Conservation (phyloP, 129 eudicot species). For the Arctium minus region DNA sequence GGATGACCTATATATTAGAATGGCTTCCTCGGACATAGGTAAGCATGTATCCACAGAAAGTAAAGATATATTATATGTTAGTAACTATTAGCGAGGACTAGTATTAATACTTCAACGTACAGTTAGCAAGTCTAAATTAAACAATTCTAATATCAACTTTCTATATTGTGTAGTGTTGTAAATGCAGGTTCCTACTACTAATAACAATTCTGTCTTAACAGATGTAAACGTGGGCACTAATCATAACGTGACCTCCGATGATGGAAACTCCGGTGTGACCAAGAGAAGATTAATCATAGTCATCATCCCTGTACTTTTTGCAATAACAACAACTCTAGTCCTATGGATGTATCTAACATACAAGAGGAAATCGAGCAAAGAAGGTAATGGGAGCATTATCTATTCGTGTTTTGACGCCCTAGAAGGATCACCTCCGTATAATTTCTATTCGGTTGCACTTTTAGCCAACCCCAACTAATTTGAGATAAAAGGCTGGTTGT, state of each 20-base stretch:
- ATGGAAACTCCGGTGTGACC: not conserved
- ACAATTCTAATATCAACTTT: too few species aligned
- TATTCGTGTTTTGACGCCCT: too few species aligned
- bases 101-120: too few species aligned
- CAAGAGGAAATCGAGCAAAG: not conserved
- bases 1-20: slow-evolving; percentile 27
- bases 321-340: not conserved
- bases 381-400: not conserved
- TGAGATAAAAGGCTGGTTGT: too few species aligned
- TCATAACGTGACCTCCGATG: too few species aligned
- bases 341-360: not conserved
- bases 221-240: not conserved
- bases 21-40: slow-evolving; percentile 44
- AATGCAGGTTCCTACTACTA: too few species aligned
- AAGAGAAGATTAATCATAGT: not conserved
- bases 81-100: too few species aligned
- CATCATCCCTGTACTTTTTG: not conserved
- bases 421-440: not conserved
- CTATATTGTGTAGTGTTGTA: too few species aligned
- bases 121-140: too few species aligned
- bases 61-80: too few species aligned
- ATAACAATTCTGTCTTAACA: not conserved
- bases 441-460: too few species aligned
- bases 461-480: not conserved
- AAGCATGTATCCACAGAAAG: not conserved